phyloP scores from a whole-genome alignment of 345 rosid species.

The Anastatica hierochuntica region DNA sequence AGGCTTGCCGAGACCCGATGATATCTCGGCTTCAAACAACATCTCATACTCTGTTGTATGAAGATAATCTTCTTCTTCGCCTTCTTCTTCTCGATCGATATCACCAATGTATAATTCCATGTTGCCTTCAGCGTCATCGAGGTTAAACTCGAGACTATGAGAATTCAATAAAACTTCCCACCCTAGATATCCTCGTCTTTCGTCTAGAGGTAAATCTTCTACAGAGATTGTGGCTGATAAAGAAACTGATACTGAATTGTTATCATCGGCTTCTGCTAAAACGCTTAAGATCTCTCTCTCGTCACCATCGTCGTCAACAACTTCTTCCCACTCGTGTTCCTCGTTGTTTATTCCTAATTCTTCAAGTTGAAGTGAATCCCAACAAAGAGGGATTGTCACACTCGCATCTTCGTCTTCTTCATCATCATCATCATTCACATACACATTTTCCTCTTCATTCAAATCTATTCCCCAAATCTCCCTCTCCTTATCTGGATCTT shows the following conservation, averaged over 20 bases:
- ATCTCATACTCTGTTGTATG: constrained; percentile 60
- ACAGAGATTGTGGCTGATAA: constrained; percentile 42
- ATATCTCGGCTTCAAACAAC: constrained; percentile 61
- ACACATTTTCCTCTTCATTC: constrained; percentile 37
- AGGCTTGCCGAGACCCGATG: constrained; percentile 42
- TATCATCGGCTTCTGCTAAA: constrained; percentile 47
- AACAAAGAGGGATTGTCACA: constrained; percentile 45
- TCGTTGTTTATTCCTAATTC: constrained; percentile 48
- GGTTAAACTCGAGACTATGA: constrained; percentile 42
- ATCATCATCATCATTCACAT: constrained; percentile 22
- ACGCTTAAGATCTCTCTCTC: constrained; percentile 57
- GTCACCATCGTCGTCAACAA: constrained; percentile 38
- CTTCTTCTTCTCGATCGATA: not conserved
- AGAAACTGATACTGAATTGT: constrained; percentile 46
- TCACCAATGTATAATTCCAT: constrained; percentile 34
- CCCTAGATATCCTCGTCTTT: constrained; percentile 43
- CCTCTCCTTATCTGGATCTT: constrained; percentile 28
- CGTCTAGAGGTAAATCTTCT: constrained; percentile 44
- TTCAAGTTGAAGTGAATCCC: constrained; percentile 73
- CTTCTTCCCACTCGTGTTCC: constrained; percentile 94
- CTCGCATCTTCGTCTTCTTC: constrained; percentile 39
- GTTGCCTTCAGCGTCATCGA: constrained; percentile 39
- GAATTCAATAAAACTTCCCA: constrained; percentile 83
- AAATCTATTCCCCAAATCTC: constrained; percentile 16
- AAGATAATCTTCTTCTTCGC: constrained; percentile 37